Evolutionary conservation across 1,139 yeast species (phyloP).

Genomic region (Candida freyschussii): DNA sequence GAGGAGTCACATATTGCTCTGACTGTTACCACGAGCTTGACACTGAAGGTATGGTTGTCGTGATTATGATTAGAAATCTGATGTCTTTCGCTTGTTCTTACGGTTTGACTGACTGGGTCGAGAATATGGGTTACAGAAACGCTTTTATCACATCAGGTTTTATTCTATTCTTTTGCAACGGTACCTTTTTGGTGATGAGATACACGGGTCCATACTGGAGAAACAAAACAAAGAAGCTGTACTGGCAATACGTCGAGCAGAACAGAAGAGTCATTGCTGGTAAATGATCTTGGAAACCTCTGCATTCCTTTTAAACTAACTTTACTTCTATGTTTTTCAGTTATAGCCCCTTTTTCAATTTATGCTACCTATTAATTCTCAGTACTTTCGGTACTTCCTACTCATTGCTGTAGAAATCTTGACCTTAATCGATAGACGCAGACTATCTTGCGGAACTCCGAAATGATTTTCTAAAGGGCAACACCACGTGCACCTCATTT

Average conservation of each 20-base stretch:
- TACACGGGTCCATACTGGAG: constrained; percentile 35
- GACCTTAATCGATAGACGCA: too few species aligned
- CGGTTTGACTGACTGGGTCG: constrained; percentile 46
- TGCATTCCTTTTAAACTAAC: too few species aligned
- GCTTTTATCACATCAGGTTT: constrained; percentile 42
- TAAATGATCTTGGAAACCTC: too few species aligned
- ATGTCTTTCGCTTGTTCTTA: constrained; percentile 46
- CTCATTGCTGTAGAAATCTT: too few species aligned
- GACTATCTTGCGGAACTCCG: too few species aligned
- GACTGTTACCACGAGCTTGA: constrained; percentile 52
- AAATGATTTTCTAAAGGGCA: too few species aligned
- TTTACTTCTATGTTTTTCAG: neutral
- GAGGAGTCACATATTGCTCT: constrained; percentile 48
- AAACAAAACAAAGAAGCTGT: constrained; percentile 29
- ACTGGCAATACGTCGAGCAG: constrained; percentile 34
- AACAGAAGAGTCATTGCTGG: constrained; percentile 27
- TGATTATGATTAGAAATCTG: constrained; percentile 32
- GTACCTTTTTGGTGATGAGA: constrained; percentile 38
- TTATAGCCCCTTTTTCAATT: too few species aligned
- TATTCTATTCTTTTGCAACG: constrained; percentile 38
- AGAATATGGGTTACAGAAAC: constrained; percentile 38
- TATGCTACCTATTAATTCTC: too few species aligned
- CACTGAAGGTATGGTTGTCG: constrained; percentile 49
- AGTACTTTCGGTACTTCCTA: too few species aligned
- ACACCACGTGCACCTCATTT: too few species aligned